A percentile compares a stretch with the other conserved stretches of the same genome.
Conservation (phyloP, 345 rosid genomes). For the Linum usitatissimum region DNA sequence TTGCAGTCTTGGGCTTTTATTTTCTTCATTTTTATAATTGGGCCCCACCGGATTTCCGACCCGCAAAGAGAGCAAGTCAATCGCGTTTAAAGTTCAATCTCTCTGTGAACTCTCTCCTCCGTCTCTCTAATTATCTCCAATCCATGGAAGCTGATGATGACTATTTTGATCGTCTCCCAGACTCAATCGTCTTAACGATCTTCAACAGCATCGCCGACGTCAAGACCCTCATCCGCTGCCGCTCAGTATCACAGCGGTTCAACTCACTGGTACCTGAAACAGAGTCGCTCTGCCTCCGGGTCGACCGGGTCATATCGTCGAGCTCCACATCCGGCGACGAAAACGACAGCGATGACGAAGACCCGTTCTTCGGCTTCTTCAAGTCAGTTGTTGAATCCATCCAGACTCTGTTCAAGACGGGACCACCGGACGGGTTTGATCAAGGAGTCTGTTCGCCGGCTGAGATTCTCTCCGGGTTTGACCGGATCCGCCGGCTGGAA, state of each 20-base stretch:
- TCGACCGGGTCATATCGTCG: constrained; percentile 38
- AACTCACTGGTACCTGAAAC: constrained; percentile 33
- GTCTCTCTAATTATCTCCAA: no score
- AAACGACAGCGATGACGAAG: neutral
- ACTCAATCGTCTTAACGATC: constrained; percentile 32
- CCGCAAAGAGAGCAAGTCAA: no score
- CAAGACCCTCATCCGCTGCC: constrained; percentile 35
- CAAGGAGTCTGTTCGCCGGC: constrained; percentile 19
- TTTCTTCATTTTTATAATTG: no score
- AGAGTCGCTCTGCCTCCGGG: constrained; percentile 31
- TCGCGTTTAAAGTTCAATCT: no score
- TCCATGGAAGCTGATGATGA: constrained; percentile 7
- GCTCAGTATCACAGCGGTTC: constrained; percentile 43
- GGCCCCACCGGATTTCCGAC: no score
- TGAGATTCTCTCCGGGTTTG: constrained; percentile 28
- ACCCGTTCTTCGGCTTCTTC: constrained; percentile 18
- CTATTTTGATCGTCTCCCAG: constrained; percentile 38
- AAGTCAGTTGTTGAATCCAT: constrained; percentile 19
- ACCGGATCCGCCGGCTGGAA: constrained; percentile 26
- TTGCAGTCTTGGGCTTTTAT: no score
- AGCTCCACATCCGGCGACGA: constrained; percentile 18
- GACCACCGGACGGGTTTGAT: neutral
- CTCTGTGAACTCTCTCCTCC: no score
- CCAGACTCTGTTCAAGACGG: constrained; percentile 12
- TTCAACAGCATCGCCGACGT: constrained; percentile 38